phyloP scores from a whole-genome alignment of 2,329 filamentous ascomycete species.

The Penicillium sp. region DNA sequence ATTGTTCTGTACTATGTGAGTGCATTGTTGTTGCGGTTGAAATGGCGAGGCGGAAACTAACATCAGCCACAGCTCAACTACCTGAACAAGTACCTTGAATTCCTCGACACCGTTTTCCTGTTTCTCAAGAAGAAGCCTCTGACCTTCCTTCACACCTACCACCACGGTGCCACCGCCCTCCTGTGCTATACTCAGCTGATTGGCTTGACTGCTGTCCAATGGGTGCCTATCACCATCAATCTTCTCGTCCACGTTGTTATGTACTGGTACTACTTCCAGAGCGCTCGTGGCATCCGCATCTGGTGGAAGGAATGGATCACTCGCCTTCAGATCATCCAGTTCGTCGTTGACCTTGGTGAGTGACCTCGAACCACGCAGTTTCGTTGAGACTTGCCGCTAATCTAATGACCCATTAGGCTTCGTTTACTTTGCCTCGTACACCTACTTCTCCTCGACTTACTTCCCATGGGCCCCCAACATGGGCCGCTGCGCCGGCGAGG shows the following conservation, averaged over 20 bases:
- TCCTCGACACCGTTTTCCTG: conserved; percentile 93
- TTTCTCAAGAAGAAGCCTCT: conserved; percentile 99
- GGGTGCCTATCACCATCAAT: conserved; percentile 93
- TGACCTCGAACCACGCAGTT: conserved; percentile 14
- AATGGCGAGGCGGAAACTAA: conserved; percentile 41
- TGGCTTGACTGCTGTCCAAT: conserved; percentile 89
- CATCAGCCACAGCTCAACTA: conserved; percentile 77
- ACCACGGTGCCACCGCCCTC: conserved; percentile 94
- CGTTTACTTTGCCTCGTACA: conserved; percentile 99
- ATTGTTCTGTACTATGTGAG: conserved; percentile 96
- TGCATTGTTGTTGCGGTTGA: conserved; percentile 27
- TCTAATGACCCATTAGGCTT: conserved; percentile 65
- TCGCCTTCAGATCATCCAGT: conserved; percentile 94
- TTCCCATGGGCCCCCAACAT: conserved; percentile 81
- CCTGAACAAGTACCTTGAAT: conserved; percentile 95
- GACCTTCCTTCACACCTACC: conserved; percentile 99
- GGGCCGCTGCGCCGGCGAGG: conserved; percentile 90
- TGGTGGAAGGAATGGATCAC: conserved; percentile 99
- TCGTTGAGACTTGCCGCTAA: conserved; percentile 17
- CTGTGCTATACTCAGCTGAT: conserved; percentile 98
- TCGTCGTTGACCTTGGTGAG: conserved; percentile 93
- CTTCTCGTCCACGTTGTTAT: conserved; percentile 94
- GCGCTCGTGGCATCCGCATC: conserved; percentile 89
- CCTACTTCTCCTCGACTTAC: conserved; percentile 94
- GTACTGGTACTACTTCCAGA: conserved; percentile 99